A percentile compares a stretch with the other conserved stretches of the same genome.
These are phyloP conservation scores for Nakaseomyces uthaithaninus DNA, from an alignment of 1,139 yeast species.

Conservation along the genomic window DNA sequence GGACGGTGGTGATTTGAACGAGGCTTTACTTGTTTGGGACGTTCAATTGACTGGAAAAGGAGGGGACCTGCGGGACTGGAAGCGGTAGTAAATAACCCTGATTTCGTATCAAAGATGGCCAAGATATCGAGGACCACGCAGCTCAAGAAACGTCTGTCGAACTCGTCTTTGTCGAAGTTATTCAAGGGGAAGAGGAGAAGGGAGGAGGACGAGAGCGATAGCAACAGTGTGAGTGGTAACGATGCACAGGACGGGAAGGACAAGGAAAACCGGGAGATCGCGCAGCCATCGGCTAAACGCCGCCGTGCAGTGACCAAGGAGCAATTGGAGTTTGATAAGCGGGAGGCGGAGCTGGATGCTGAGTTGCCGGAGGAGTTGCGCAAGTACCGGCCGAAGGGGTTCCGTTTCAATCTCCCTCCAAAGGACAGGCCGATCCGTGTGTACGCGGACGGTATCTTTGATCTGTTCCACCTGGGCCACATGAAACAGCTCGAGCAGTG, in stretches of 20 bases:
- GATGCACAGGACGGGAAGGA: neutral
- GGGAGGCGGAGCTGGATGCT: slow-evolving; percentile 49
- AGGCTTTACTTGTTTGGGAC: no score
- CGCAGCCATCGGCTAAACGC: slow-evolving; percentile 1
- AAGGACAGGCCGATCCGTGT: slow-evolving; percentile 77
- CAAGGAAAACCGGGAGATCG: neutral
- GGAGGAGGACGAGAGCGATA: slow-evolving; percentile 14
- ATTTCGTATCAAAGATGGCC: slow-evolving; percentile 8
- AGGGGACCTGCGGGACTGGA: no score
- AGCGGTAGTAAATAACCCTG: no score
- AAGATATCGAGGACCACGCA: slow-evolving; percentile 18
- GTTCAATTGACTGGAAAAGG: no score
- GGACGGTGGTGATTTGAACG: no score
- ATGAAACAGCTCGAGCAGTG: slow-evolving; percentile 97
- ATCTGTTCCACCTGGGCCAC: slow-evolving; percentile 91
- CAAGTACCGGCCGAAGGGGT: slow-evolving; percentile 66
- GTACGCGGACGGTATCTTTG: slow-evolving; percentile 97
- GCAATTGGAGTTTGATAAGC: slow-evolving; percentile 36
- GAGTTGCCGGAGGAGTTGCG: slow-evolving; percentile 56
- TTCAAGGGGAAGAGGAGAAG: slow-evolving; percentile 25
- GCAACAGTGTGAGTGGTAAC: neutral
- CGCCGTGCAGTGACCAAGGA: slow-evolving; percentile 2
- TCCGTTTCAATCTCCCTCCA: slow-evolving; percentile 71
- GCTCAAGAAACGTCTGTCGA: slow-evolving; percentile 25
- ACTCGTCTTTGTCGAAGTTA: slow-evolving; percentile 27